Conservation (phyloP, 805 yeast genomes). For the Yarrowia alimentaria region DNA sequence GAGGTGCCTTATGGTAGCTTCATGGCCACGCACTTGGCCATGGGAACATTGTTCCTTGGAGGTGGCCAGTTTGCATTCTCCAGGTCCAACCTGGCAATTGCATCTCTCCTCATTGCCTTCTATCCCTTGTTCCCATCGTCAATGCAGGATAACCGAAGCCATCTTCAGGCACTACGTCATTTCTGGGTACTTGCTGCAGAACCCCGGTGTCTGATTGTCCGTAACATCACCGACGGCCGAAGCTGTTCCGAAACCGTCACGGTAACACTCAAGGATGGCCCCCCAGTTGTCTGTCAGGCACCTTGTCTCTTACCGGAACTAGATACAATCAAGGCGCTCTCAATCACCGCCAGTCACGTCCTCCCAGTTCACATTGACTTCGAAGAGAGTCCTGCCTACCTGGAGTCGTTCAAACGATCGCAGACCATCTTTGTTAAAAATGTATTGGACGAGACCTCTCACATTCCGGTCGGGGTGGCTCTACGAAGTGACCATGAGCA, state of each 20-base stretch:
- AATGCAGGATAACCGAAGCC: conserved; percentile 51
- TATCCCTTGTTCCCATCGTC: conserved; percentile 65
- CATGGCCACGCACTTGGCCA: conserved; percentile 73
- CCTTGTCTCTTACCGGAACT: conserved; percentile 73
- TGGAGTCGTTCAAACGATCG: conserved; percentile 15
- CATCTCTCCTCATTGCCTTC: conserved; percentile 67
- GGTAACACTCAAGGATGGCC: conserved; percentile 45
- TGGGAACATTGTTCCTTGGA: conserved; percentile 86
- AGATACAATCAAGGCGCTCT: conserved; percentile 48
- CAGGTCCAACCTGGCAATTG: conserved; percentile 60
- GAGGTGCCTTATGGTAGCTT: conserved; percentile 60
- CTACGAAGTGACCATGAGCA: conserved; percentile 44
- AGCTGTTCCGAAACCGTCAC: conserved; percentile 52
- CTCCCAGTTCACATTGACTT: conserved; percentile 57
- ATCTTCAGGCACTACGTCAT: conserved; percentile 80
- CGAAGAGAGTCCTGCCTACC: conserved; percentile 36
- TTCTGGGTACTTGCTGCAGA: conserved; percentile 87
- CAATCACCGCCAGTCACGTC: conserved; percentile 43
- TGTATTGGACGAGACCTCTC: conserved; percentile 34
- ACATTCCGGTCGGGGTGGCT: conserved; percentile 38
- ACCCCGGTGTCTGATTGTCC: conserved; percentile 72
- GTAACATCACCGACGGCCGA: conserved; percentile 62
- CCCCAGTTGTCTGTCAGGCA: conserved; percentile 42
- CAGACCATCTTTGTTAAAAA: conserved; percentile 38
- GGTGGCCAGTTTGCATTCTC: conserved; percentile 88